These are phyloP conservation scores for Penicillium angulare DNA, from an alignment of 495 filamentous ascomycete genomes.

Conservation along the genomic window DNA sequence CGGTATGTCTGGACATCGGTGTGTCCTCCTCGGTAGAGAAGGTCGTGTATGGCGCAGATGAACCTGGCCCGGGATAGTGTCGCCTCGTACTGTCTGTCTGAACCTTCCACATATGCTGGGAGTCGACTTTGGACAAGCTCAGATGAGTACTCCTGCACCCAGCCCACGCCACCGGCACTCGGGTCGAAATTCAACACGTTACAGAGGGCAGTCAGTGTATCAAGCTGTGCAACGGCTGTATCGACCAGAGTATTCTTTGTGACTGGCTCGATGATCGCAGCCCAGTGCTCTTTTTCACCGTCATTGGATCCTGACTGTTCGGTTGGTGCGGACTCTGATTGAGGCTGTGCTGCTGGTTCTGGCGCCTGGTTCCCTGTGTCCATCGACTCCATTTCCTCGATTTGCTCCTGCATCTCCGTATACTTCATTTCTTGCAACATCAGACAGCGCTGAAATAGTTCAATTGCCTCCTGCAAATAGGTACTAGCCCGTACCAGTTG, in stretches of 20 bases:
- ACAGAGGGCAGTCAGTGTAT: slow-evolving; percentile 56
- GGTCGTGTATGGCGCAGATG: slow-evolving; percentile 51
- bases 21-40: slow-evolving; percentile 49
- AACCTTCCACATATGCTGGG: slow-evolving; percentile 42
- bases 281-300: slow-evolving; percentile 57
- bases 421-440: slow-evolving; percentile 55
- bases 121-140: slow-evolving; percentile 48
- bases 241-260: slow-evolving; percentile 63
- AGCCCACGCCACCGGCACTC: slow-evolving; percentile 39
- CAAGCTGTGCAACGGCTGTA: slow-evolving; percentile 60
- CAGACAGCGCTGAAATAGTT: slow-evolving; percentile 62
- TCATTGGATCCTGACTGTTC: slow-evolving; percentile 21
- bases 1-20: slow-evolving; percentile 52
- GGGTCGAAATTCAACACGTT: slow-evolving; percentile 47
- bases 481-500: slow-evolving; percentile 38
- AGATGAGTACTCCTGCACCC: slow-evolving; percentile 56
- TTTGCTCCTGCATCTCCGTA: slow-evolving; percentile 50
- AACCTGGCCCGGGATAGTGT: slow-evolving; percentile 54
- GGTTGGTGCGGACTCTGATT: not conserved
- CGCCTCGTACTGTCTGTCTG: slow-evolving; percentile 49
- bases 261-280: slow-evolving; percentile 58
- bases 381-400: slow-evolving; percentile 40
- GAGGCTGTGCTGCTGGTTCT: slow-evolving; percentile 10
- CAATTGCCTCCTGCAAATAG: slow-evolving; percentile 59
- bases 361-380: slow-evolving; percentile 21